Percentiles rank a stretch among this genome's conserved stretches.
These are phyloP conservation scores for Phytophthora multivora DNA, from an alignment of 352 stramenopile species.

Conservation along the genomic window DNA sequence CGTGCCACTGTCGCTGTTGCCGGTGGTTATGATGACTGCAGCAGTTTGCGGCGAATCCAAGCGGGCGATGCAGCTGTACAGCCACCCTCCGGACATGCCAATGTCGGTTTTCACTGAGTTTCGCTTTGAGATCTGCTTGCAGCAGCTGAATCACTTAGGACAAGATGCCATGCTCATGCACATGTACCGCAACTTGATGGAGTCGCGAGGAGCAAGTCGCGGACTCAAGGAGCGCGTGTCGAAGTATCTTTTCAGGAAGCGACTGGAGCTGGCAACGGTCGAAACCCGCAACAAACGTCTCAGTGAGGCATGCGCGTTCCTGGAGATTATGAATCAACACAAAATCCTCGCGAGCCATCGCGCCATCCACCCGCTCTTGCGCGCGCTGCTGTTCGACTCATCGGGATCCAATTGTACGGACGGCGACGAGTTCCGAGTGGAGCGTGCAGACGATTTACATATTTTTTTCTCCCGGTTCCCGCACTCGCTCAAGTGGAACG, in stretches of 20 bases:
- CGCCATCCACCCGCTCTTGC: constrained; percentile 50
- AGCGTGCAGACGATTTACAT: constrained; percentile 43
- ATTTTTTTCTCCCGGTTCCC: constrained; percentile 55
- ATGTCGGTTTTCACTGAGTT: constrained; percentile 61
- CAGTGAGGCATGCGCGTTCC: constrained; percentile 42
- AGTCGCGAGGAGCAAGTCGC: constrained; percentile 35
- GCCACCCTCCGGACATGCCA: constrained; percentile 35
- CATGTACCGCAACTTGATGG: constrained; percentile 59
- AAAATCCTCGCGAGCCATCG: constrained; percentile 55
- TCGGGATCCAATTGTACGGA: constrained; percentile 20
- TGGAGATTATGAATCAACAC: constrained; percentile 67
- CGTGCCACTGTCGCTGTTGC: constrained; percentile 59
- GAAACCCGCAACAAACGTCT: constrained; percentile 44
- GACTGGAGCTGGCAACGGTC: constrained; percentile 43
- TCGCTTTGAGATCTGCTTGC: constrained; percentile 72
- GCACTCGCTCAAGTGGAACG: constrained; percentile 64
- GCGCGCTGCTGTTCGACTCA: constrained; percentile 39
- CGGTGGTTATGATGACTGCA: constrained; percentile 62
- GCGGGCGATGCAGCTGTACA: constrained; percentile 72
- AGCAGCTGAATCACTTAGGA: constrained; percentile 53
- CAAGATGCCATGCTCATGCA: constrained; percentile 56
- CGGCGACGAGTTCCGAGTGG: constrained; percentile 17
- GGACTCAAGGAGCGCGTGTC: constrained; percentile 62
- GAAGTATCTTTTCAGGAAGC: constrained; percentile 64
- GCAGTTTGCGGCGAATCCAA: constrained; percentile 56